A percentile compares a stretch with the other conserved stretches of the same genome.
Conservation (phyloP, 2,329 filamentous ascomycete genomes). For the Fusarium chuoi region DNA sequence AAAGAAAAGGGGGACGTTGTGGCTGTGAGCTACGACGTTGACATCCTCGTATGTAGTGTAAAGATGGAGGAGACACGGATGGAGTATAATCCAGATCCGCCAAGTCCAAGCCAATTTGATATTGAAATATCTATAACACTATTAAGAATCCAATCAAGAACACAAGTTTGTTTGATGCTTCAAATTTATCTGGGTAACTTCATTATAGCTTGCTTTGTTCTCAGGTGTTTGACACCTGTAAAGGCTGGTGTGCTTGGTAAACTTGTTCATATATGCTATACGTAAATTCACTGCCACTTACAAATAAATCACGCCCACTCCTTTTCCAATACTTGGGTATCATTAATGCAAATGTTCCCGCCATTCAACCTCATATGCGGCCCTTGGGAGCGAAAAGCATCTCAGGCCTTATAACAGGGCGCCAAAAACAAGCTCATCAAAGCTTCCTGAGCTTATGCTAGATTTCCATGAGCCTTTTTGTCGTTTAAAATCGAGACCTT, state of each 20-base stretch:
- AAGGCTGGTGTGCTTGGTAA: not conserved
- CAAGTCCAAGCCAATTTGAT: not conserved
- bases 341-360: slow-evolving; percentile 19
- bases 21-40: not conserved
- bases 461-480: not conserved
- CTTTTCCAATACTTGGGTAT: slow-evolving; percentile 40
- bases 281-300: not conserved
- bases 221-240: not conserved
- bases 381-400: not conserved
- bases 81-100: not conserved
- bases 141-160: too few relatives aligned
- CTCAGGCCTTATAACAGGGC: not conserved
- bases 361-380: not conserved
- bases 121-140: not conserved
- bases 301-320: not conserved
- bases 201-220: not conserved
- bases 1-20: not conserved
- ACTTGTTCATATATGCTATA: not conserved
- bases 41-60: not conserved
- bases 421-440: not conserved
- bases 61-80: not conserved
- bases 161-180: not conserved
- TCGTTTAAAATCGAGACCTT: not conserved
- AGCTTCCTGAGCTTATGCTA: not conserved
- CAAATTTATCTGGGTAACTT: too few relatives aligned